Evolutionary conservation across 495 filamentous ascomycete species (phyloP), one percentile per base, ranked within the genome.

Genomic region (Aspergillus sclerotiicarbonarius): DNA sequence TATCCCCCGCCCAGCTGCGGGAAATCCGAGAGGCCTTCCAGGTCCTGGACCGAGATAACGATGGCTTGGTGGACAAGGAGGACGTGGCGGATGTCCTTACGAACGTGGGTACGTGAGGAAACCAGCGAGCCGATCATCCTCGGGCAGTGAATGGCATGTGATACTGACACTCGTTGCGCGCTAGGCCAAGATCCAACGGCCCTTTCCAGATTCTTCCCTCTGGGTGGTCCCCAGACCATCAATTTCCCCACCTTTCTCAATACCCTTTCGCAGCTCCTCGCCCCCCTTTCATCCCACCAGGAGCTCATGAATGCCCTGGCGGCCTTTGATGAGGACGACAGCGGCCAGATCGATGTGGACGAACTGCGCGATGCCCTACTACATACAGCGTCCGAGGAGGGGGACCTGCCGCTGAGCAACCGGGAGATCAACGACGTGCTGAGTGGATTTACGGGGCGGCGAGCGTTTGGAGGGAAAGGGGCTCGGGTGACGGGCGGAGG

Each of bases 271-370:
- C 75, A 79, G 8, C 78, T 89, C 0, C 75, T 98, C n/a, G 81
- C 83, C 0, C 80, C 84, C 0, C 75, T 97, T 16, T 91, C 88
- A 0, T 84, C 87, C 3, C 83, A 83, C 12, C 78, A 84, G 19
- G 94, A 98, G 59, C 82, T 98, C 0, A 64, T 88, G 2, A 90
- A 89, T 6, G 94, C 95, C 0, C 90, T 98, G 60, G 88, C 89
- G 9, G 95, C 95, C 0, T 98, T 98, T 62, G 94, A 98, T 64
- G 90, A 95, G 60, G 90, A 95, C 61, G 94, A 98, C 69, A 91
- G 89, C 64, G 94, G 95, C 8, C 91, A 96, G 69, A 84, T 98
- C 31, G 91, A 97, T 65, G 77, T 94, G 16, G 79, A 71, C 1
- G 93, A 96, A 70, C 74, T 98, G 48, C 82, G 88, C 35, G 89